Evolutionary conservation across 805 yeast genomes (phyloP).

Genomic region (Jamesozyma spencerorum): DNA sequence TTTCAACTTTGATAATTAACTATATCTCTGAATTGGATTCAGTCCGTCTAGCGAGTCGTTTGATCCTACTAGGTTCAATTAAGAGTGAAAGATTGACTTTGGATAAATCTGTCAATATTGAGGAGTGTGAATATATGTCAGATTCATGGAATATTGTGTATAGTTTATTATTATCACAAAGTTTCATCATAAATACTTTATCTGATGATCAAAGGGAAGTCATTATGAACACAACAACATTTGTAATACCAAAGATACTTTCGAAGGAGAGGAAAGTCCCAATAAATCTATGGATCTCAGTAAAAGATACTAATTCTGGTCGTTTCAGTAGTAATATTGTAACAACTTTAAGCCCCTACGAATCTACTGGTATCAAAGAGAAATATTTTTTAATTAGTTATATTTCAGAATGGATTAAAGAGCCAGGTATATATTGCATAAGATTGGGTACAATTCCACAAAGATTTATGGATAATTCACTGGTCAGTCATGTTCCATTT

Average conservation of each 20-base stretch:
- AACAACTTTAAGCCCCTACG: constrained; percentile 11
- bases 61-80: neutral
- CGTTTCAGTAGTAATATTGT: constrained; percentile 1
- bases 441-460: constrained; percentile 12
- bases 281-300: constrained; percentile 16
- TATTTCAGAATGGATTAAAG: constrained; percentile 15
- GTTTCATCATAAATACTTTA: constrained; percentile 4
- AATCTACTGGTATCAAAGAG: constrained; percentile 6
- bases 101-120: neutral
- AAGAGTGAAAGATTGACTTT: neutral
- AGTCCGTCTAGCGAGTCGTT: constrained; percentile 5
- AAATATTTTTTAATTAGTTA: constrained; percentile 10
- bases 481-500: constrained; percentile 15
- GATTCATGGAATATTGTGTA: constrained; percentile 20
- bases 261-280: constrained; percentile 3
- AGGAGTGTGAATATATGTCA: constrained; percentile 8
- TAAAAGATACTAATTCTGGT: constrained; percentile 6
- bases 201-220: neutral
- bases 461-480: constrained; percentile 5
- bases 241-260: constrained; percentile 1
- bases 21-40: constrained; percentile 12
- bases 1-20: constrained; percentile 1
- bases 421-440: constrained; percentile 17
- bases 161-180: constrained; percentile 6
- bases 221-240: constrained; percentile 1